Conservation (phyloP, 805 yeast species). For the Metschnikowia koreensis region DNA sequence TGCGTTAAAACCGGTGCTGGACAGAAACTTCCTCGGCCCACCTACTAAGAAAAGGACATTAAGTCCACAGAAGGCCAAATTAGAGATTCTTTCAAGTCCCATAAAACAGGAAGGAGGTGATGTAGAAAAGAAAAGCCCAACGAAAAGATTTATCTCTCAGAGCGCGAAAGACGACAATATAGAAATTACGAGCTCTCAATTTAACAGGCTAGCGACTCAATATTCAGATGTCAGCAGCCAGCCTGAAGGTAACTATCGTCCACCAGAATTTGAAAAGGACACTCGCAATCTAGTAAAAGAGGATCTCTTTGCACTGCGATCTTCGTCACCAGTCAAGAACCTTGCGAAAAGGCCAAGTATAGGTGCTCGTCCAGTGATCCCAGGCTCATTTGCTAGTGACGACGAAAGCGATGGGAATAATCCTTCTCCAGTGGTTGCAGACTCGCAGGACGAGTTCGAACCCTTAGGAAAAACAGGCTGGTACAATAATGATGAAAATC, state of each 20-base stretch:
- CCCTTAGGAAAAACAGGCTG: conserved; percentile 10
- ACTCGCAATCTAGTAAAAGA: not conserved
- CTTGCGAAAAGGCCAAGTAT: not conserved
- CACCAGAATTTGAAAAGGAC: not conserved
- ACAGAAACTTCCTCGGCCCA: conserved; percentile 1
- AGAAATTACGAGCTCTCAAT: conserved; percentile 20
- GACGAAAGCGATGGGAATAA: conserved; percentile 7
- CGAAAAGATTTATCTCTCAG: not conserved
- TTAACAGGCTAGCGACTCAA: conserved; percentile 21
- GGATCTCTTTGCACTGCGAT: not conserved
- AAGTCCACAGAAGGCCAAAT: not conserved
- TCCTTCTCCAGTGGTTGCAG: conserved; percentile 8
- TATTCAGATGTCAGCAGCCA: conserved; percentile 19
- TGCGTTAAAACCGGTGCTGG: not conserved
- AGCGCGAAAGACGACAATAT: not conserved
- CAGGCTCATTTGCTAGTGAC: conserved; percentile 8
- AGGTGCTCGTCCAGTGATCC: not conserved
- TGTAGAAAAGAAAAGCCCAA: not conserved
- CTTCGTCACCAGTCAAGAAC: conserved; percentile 3
- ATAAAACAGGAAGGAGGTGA: conserved; percentile 4
- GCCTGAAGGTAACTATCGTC: not conserved
- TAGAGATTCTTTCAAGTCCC: conserved; percentile 18
- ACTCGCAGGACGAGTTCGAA: conserved; percentile 22
- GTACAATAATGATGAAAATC: not conserved
- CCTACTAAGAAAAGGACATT: conserved; percentile 1